phyloP scores from a whole-genome alignment of 768 basidiomycete species.

The Hygrophorus russula region DNA sequence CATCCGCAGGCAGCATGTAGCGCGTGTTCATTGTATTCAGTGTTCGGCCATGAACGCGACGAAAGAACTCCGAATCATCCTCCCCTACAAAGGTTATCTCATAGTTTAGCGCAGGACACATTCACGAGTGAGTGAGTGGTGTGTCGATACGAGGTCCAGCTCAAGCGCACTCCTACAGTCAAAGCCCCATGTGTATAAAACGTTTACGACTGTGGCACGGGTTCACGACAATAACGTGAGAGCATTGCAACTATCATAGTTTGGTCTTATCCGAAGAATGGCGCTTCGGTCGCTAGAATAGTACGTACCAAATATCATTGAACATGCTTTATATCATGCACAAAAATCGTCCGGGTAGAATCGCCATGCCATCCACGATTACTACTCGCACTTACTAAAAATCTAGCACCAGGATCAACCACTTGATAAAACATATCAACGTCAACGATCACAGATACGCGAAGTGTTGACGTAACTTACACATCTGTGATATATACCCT shows the following conservation, averaged over 20 bases:
- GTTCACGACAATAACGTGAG: not conserved
- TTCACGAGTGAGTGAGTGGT: not conserved
- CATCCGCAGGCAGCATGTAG: conserved; percentile 58
- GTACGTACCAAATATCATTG: conserved; percentile 10
- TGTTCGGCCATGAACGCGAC: conserved; percentile 35
- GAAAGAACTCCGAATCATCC: conserved; percentile 45
- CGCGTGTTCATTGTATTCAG: conserved; percentile 43
- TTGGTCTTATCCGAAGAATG: not conserved
- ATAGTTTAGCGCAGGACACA: not conserved
- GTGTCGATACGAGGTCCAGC: not conserved
- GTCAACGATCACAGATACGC: conserved; percentile 9
- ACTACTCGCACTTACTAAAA: conserved; percentile 86
- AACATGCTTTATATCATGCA: conserved; percentile 71
- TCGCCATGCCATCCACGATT: conserved; percentile 93
- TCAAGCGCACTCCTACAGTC: not conserved
- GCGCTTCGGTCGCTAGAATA: not conserved
- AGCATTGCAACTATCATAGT: not conserved
- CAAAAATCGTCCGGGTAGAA: conserved; percentile 79
- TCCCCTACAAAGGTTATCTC: conserved; percentile 10
- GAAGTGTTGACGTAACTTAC: conserved; percentile 37
- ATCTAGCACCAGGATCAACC: conserved; percentile 73
- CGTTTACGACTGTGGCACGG: not conserved
- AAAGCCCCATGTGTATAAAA: not conserved
- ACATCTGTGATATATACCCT: conserved; percentile 84
- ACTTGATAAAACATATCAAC: conserved; percentile 34